A percentile compares a stretch with the other conserved stretches of the same genome.
Conservation (phyloP, 2,329 filamentous ascomycete genomes). For the Phoma sp. region DNA sequence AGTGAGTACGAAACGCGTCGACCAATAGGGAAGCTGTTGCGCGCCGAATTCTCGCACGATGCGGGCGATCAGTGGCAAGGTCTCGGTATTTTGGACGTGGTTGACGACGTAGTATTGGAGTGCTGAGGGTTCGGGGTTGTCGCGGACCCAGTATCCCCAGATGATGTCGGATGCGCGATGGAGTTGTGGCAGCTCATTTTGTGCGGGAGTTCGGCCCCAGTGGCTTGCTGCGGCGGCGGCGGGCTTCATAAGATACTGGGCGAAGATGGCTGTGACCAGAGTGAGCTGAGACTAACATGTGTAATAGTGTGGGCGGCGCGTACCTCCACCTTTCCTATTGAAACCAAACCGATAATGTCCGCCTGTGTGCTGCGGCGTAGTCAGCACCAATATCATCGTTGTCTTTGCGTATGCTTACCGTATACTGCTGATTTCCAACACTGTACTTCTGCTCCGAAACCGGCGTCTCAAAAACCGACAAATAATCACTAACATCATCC, state of each 20-base stretch:
- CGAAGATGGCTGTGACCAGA: background rate
- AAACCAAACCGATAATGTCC: conserved; percentile 9
- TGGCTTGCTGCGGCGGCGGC: background rate
- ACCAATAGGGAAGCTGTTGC: conserved; percentile 16
- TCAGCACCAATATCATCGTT: too few relatives aligned
- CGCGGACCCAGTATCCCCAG: conserved; percentile 18
- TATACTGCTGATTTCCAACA: background rate
- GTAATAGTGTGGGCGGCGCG: background rate
- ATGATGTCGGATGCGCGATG: conserved; percentile 11
- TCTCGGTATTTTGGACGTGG: background rate
- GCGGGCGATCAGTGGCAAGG: background rate
- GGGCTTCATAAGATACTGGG: background rate
- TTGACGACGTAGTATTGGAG: background rate
- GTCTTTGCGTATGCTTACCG: too few relatives aligned
- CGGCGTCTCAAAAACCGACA: conserved; percentile 9
- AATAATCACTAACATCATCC: background rate
- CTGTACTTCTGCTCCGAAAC: background rate
- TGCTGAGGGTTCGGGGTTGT: too few relatives aligned
- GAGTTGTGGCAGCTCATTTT: conserved; percentile 14
- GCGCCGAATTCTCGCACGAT: background rate
- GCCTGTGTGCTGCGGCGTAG: background rate
- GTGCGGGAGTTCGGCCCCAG: background rate
- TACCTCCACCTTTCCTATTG: conserved; percentile 12
- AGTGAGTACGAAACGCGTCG: conserved; percentile 10
- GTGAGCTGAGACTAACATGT: too few relatives aligned